Percentiles rank a stretch among this genome's conserved stretches.
phyloP scores from a whole-genome alignment of 2,329 filamentous ascomycete species.

The Cladosporium cucumerinum region DNA sequence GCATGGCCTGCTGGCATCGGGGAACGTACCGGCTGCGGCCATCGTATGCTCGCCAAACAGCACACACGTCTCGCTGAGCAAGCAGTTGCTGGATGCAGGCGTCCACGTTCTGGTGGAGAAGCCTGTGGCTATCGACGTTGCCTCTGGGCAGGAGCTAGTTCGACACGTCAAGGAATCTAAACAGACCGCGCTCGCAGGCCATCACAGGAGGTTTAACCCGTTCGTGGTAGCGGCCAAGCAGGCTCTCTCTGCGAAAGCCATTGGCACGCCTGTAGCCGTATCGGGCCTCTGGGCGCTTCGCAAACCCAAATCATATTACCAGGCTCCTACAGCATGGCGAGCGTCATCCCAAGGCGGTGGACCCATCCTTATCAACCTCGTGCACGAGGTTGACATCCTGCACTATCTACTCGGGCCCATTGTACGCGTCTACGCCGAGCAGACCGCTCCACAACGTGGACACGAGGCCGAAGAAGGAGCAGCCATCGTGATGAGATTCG shows the following conservation, averaged over 20 bases:
- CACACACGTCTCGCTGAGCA: constrained; percentile 53
- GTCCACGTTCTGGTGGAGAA: constrained; percentile 59
- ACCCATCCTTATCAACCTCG: constrained; percentile 55
- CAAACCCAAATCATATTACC: constrained; percentile 54
- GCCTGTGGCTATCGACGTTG: constrained; percentile 48
- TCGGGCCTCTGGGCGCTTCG: constrained; percentile 54
- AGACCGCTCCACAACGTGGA: constrained; percentile 42
- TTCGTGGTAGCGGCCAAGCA: constrained; percentile 52
- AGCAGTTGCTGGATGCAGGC: constrained; percentile 46
- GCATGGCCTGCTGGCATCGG: constrained; percentile 41
- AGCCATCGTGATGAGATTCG: constrained; percentile 53
- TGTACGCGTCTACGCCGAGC: constrained; percentile 50
- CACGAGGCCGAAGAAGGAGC: constrained; percentile 56
- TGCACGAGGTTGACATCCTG: constrained; percentile 60
- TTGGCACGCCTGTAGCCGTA: constrained; percentile 52
- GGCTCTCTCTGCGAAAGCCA: constrained; percentile 37
- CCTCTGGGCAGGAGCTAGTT: constrained; percentile 36
- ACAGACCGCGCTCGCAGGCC: constrained; percentile 51
- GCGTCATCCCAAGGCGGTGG: constrained; percentile 43
- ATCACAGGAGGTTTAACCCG: constrained; percentile 59
- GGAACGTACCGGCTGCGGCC: constrained; percentile 49
- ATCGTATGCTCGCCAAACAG: constrained; percentile 60
- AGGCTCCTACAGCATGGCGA: constrained; percentile 49
- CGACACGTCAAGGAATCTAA: constrained; percentile 22
- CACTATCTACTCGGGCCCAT: constrained; percentile 57